phyloP scores from a whole-genome alignment of 192 early-diverging fungal genomes.

The Umbelopsis sp. region DNA sequence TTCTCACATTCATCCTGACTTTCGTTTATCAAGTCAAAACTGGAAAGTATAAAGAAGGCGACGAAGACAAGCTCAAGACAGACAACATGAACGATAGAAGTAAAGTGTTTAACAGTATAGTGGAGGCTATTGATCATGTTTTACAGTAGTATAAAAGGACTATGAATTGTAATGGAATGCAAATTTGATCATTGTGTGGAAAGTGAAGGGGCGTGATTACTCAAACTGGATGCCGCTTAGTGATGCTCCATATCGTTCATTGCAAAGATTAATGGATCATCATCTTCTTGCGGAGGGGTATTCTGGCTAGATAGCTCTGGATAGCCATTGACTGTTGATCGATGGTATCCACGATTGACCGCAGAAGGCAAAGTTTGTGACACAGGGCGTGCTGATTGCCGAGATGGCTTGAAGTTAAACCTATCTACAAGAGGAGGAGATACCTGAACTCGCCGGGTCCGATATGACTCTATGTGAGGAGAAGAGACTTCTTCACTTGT shows the following conservation, averaged over 20 bases:
- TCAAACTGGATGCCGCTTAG: not conserved
- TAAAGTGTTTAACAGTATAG: constrained; percentile 66
- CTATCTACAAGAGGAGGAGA: constrained; percentile 17
- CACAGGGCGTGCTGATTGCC: not conserved
- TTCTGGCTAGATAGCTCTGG: not conserved
- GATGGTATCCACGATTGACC: not conserved
- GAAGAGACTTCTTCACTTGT: not conserved
- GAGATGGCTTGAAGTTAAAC: not conserved
- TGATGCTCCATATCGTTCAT: constrained; percentile 20
- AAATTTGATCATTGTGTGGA: not conserved
- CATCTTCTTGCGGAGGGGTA: not conserved
- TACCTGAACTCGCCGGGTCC: not conserved
- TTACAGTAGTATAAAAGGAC: constrained; percentile 14
- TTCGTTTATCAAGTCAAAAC: constrained; percentile 61
- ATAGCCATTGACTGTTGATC: not conserved
- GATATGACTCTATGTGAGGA: not conserved
- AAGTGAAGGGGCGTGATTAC: not conserved
- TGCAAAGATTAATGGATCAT: constrained; percentile 4
- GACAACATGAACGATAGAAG: constrained; percentile 30
- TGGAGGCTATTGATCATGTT: constrained; percentile 66
- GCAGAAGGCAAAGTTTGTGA: not conserved
- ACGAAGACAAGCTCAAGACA: constrained; percentile 59
- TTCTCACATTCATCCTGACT: not conserved
- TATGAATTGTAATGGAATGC: not conserved
- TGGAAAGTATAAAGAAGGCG: constrained; percentile 79